These are phyloP conservation scores for Claviceps pazoutovae DNA, from an alignment of 2,329 filamentous ascomycete species.

Conservation along the genomic window DNA sequence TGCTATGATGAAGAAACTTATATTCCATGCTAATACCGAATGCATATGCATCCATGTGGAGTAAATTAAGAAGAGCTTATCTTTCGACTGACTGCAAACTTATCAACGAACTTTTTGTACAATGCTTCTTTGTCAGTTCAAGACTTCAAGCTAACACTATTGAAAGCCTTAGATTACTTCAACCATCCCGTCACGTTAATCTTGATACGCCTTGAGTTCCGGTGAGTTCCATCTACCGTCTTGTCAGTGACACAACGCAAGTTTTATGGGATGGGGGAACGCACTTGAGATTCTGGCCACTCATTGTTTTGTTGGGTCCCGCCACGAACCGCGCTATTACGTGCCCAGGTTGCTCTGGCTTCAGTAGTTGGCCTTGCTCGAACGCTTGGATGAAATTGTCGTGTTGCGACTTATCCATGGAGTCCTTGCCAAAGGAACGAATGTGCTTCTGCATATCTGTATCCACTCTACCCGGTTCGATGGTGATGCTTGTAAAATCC, in stretches of 20 bases:
- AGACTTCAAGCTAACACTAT: slow-evolving; percentile 1
- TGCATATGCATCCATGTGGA: slow-evolving; percentile 42
- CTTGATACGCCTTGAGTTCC: slow-evolving; percentile 40
- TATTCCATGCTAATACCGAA: slow-evolving; percentile 73
- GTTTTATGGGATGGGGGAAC: slow-evolving; percentile 13
- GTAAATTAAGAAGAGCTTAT: slow-evolving; percentile 65
- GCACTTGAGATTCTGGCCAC: slow-evolving; percentile 61
- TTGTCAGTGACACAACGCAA: slow-evolving; percentile 8
- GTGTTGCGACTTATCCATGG: slow-evolving; percentile 45
- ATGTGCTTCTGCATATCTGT: slow-evolving; percentile 85
- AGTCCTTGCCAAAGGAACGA: slow-evolving; percentile 40
- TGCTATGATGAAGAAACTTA: slow-evolving; percentile 51
- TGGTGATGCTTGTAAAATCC: slow-evolving; percentile 54
- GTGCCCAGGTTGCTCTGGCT: slow-evolving; percentile 69
- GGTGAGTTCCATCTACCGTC: slow-evolving; percentile 23
- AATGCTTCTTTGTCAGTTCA: slow-evolving; percentile 9
- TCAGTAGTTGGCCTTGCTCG: slow-evolving; percentile 56
- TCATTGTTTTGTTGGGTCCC: slow-evolving; percentile 50
- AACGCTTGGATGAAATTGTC: slow-evolving; percentile 55
- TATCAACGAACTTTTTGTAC: slow-evolving; percentile 12
- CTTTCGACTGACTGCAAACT: slow-evolving; percentile 55
- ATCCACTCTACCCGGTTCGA: slow-evolving; percentile 71
- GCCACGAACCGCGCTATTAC: slow-evolving; percentile 73
- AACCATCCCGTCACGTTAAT: slow-evolving; percentile 10
- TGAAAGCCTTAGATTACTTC: not conserved